Evolutionary conservation across 768 basidiomycete species (phyloP).

Genomic region (Boletus rubescentipes): DNA sequence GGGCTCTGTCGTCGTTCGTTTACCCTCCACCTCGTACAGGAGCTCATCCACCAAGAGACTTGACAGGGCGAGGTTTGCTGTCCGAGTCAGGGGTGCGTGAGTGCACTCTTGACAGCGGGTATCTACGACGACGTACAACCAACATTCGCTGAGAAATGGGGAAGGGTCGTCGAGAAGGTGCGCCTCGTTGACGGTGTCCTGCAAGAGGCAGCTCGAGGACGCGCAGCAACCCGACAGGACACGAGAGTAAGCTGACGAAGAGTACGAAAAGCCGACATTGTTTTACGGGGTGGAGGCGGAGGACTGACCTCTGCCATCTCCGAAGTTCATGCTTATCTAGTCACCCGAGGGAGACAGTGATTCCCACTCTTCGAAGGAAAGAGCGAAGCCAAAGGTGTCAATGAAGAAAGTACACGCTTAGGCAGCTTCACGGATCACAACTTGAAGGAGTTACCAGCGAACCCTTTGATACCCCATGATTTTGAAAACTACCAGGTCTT

Average conservation of each 20-base stretch:
- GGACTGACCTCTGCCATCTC: too few relatives aligned
- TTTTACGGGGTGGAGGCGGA: too few relatives aligned
- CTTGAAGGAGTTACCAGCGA: too few relatives aligned
- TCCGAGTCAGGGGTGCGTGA: neutral
- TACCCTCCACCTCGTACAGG: slow-evolving; percentile 75
- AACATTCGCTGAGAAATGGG: slow-evolving; percentile 42
- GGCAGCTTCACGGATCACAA: too few relatives aligned
- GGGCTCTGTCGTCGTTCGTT: slow-evolving; percentile 43
- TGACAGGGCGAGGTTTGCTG: slow-evolving; percentile 73
- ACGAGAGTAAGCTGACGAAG: slow-evolving; percentile 55
- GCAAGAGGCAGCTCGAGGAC: slow-evolving; percentile 18
- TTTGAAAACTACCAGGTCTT: too few relatives aligned
- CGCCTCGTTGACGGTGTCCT: slow-evolving; percentile 30
- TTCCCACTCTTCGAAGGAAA: too few relatives aligned
- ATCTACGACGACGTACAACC: slow-evolving; percentile 30
- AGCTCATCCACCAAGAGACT: slow-evolving; percentile 81
- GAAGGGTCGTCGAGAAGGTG: slow-evolving; percentile 41
- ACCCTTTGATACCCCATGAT: too few relatives aligned
- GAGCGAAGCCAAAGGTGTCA: too few relatives aligned
- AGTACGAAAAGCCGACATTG: slow-evolving; percentile 63
- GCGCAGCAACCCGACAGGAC: slow-evolving; percentile 38
- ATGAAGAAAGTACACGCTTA: too few relatives aligned
- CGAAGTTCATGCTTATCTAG: too few relatives aligned
- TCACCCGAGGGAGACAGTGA: too few relatives aligned
- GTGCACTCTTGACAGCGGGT: neutral